Conservation (phyloP, 768 basidiomycete genomes). For the Tulasnella sp. region DNA sequence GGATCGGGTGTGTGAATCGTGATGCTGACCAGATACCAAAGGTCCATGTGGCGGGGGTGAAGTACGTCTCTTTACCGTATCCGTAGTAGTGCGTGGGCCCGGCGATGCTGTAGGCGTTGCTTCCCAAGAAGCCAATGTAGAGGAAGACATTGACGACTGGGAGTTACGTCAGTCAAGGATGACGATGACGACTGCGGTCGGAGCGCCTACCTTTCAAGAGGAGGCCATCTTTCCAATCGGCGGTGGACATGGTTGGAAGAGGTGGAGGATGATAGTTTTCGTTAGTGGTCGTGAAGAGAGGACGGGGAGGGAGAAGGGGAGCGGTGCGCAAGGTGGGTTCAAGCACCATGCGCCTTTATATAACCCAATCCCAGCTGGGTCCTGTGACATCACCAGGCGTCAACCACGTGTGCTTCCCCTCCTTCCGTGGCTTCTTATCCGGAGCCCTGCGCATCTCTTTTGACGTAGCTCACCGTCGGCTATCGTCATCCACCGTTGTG, state of each 20-base stretch:
- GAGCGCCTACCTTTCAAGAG: conserved; percentile 52
- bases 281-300: too few species aligned
- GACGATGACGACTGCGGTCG: not conserved
- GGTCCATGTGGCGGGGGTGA: conserved; percentile 90
- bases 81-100: conserved; percentile 59
- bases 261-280: too few species aligned
- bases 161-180: not conserved
- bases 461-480: too few species aligned
- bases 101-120: conserved; percentile 53
- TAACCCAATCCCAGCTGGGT: too few species aligned
- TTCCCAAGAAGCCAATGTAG: conserved; percentile 71
- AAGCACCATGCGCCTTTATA: too few species aligned
- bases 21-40: conserved; percentile 71
- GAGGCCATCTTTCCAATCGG: conserved; percentile 64
- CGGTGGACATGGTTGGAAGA: conserved; percentile 2
- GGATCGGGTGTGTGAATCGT: not conserved
- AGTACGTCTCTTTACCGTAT: conserved; percentile 72
- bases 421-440: too few species aligned
- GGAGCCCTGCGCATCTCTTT: too few species aligned
- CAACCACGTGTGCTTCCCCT: too few species aligned
- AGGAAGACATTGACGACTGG: conserved; percentile 62
- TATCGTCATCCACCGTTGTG: too few species aligned
- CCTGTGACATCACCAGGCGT: too few species aligned
- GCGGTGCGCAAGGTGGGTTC: too few species aligned
- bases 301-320: too few species aligned